Base-by-base conservation (phyloP, 306 rosid genomes). In the Canavalia gladiata region DNA sequence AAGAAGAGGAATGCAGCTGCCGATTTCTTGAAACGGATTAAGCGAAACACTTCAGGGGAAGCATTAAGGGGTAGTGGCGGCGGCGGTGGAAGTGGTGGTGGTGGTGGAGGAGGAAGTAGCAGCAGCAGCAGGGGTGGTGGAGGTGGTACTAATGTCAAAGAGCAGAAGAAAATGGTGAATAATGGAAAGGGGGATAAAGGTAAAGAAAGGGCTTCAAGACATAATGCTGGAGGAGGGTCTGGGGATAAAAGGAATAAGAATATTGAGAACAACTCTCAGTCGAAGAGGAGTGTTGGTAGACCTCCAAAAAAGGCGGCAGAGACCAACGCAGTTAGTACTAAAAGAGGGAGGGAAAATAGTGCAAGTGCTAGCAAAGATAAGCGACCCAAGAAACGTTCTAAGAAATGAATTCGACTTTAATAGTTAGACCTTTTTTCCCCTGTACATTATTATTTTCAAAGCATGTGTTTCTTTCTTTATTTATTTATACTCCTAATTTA, bases 1-100 rank as follows among this genome's bases (percentile, higher is more conserved):
- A 91, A 91, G 74, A 94, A 90, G 84, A 84, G 88, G 41, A 90
- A 88, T 2, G 98, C 93, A 0, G 98, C 97, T 0, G 98, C 92
- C 0, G 94, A 91, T 84, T 94, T 94, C 88, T 87, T 94, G 86
- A 94, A 90, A 79, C 88, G 98, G 83, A 91, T 94, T n/a, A 94
- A 90, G 87, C 86, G 89, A 55, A 87, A 84, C 37, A 84, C 88
- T 13, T 82, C 89, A 1, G 81, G 68, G 9, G 94, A 88, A 74
- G 74, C 66, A 30, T 2, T 28, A 11, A 88, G 75, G 76, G 81
- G 85, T 52, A 70, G 87, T 4, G 18, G 82, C 8, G 49, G 88
- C 10, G 68, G 78, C 30, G 83, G 25, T 18, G 25, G 25, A 18
- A 18, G 89, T 0, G 11, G 72, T 0, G 60, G 62, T 0, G 25